Conservation (phyloP, 768 basidiomycete species). For the Melanogaster broomeanus region DNA sequence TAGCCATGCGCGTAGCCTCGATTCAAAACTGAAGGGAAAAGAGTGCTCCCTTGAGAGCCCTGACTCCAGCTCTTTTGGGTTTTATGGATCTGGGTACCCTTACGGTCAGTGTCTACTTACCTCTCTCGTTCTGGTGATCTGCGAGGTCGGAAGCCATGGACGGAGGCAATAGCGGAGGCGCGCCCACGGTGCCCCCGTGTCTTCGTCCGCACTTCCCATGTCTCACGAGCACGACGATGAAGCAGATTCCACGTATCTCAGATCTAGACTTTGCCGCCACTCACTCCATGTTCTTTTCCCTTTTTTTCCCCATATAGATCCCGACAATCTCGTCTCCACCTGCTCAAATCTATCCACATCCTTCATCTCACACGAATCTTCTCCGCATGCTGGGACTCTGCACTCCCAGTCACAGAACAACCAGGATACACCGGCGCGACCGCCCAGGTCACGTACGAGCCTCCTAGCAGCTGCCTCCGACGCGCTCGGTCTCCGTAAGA, state of each 20-base stretch:
- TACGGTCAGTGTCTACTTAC: slow-evolving; percentile 14
- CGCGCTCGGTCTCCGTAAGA: slow-evolving; percentile 45
- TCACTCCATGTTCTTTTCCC: slow-evolving; percentile 2
- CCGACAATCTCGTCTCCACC: slow-evolving; percentile 14
- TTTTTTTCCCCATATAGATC: slow-evolving; percentile 12
- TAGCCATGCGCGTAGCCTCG: not conserved
- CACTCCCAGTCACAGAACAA: slow-evolving; percentile 6
- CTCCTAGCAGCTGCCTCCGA: slow-evolving; percentile 57
- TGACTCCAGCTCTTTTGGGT: slow-evolving; percentile 5
- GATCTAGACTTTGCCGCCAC: not conserved
- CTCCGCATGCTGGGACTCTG: slow-evolving; percentile 2
- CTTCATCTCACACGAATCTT: slow-evolving; percentile 10
- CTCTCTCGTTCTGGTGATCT: not conserved
- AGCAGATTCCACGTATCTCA: not conserved
- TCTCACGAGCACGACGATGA: slow-evolving; percentile 5
- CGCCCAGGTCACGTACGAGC: slow-evolving; percentile 42
- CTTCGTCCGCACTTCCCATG: not conserved
- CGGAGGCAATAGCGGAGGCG: slow-evolving; percentile 1
- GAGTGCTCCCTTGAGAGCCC: slow-evolving; percentile 11
- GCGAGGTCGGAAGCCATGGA: not conserved
- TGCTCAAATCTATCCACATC: slow-evolving; percentile 17
- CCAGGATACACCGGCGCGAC: slow-evolving; percentile 4
- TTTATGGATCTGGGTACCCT: not conserved
- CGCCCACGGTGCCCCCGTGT: not conserved
- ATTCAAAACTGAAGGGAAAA: slow-evolving; percentile 14